Evolutionary conservation across 306 rosid genomes (phyloP).

Genomic region (Nissolia schottii): DNA sequence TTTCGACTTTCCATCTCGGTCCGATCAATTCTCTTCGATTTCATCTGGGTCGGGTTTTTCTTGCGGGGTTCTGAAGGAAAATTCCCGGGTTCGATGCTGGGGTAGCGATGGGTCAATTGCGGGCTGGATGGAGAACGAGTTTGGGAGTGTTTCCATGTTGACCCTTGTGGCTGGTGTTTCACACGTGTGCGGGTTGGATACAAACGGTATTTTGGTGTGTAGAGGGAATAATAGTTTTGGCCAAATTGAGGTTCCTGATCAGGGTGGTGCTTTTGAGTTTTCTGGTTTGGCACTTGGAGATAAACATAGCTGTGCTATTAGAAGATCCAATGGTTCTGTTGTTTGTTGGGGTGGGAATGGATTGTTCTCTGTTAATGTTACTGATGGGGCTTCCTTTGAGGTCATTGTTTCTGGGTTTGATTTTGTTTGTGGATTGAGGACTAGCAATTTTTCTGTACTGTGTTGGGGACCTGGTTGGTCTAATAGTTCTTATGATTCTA

Average conservation of each 20-base stretch:
- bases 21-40: constrained; percentile 42
- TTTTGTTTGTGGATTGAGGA: constrained; percentile 72
- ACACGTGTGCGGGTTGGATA: constrained; percentile 76
- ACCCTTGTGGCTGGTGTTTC: constrained; percentile 61
- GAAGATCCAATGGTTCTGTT: constrained; percentile 48
- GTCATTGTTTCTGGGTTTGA: constrained; percentile 61
- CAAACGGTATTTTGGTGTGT: constrained; percentile 55
- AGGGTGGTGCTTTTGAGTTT: constrained; percentile 34
- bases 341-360: constrained; percentile 83
- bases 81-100: constrained; percentile 54
- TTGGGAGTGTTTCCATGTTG: constrained; percentile 50
- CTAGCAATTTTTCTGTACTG: constrained; percentile 49
- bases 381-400: constrained; percentile 44
- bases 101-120: constrained; percentile 35
- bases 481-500: background rate
- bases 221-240: constrained; percentile 61
- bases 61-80: constrained; percentile 54
- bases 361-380: constrained; percentile 29
- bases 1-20: constrained; percentile 25
- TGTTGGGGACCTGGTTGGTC: constrained; percentile 96
- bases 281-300: constrained; percentile 66
- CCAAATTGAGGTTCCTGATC: constrained; percentile 52
- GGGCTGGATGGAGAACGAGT: constrained; percentile 33
- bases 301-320: constrained; percentile 69
- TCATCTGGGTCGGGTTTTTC: constrained; percentile 86